Base-by-base conservation (phyloP, 192 early-diverging fungal genomes). In the Bifiguratus adelaidae region DNA sequence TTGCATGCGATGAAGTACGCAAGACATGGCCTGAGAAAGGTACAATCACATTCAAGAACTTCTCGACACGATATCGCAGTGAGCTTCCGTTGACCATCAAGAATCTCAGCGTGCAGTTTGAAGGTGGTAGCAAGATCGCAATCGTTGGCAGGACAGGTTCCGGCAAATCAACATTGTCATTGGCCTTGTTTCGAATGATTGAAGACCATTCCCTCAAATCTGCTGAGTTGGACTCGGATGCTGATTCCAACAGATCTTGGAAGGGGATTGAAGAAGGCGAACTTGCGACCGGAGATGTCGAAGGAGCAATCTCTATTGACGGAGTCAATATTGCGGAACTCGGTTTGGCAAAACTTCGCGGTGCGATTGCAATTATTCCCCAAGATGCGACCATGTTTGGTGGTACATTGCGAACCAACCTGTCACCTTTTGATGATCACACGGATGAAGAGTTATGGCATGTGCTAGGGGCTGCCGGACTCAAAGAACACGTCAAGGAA, bases 361-460 rank as follows among this genome's bases (percentile, higher is more conserved):
- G 26, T 27, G 43, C 19, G 2, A 44, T 44, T 44, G 43, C 43
- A n/a, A 44, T 44, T 28, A 44, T 44, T 30, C 43, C 43, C 30
- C 43, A 44, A 44, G 43, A 44, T 44, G 43, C 43, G 7, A 44
- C 43, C 2, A 44, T 44, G 43, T 44, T 44, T 44, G 43, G 43
- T 21, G 43, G 44, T 18, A 29, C 26, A 7, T 45, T 45, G 16
- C 71, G 91, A 15, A 82, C 84, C 44, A 95, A 95, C 60, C 57
- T 98, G 15, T 91, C 95, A 56, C 91, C 91, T 5, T 87, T 91
- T 55, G 67, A 56, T 34, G 82, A 88, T 57, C 78, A 80, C 56
- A 64, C 56, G 19, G 95, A 98, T 37, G 65, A 71, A 42, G 63
- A 74, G n/a, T 60, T 95, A 16, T 91, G n/a, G n/a, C n/a, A n/a